These are phyloP conservation scores for Xylaria sp. DNA, from an alignment of 2,329 filamentous ascomycete genomes.

Conservation along the genomic window DNA sequence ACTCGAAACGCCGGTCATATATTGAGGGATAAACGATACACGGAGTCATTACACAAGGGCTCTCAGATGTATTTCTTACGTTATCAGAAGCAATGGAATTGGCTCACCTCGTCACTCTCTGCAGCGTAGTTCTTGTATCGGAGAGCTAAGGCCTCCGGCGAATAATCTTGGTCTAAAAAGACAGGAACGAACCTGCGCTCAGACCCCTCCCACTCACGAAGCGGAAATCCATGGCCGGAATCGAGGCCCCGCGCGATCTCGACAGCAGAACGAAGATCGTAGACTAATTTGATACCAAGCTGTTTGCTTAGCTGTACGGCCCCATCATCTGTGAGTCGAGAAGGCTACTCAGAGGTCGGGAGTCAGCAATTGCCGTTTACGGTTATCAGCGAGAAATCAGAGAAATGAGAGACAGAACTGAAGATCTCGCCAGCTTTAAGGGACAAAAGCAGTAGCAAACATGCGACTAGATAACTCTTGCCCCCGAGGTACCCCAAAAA, in stretches of 20 bases:
- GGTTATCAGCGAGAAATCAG: neutral
- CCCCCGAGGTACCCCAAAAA: neutral
- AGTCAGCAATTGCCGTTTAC: conserved; percentile 14
- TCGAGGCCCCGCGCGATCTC: conserved; percentile 64
- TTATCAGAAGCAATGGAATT: conserved; percentile 2
- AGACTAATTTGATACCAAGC: conserved; percentile 67
- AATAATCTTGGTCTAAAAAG: conserved; percentile 67
- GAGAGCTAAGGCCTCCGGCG: conserved; percentile 66
- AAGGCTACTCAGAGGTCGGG: conserved; percentile 54
- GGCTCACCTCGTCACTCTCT: conserved; percentile 43
- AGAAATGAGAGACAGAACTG: neutral
- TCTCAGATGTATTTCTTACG: neutral
- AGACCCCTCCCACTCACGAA: conserved; percentile 62
- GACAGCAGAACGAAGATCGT: conserved; percentile 49
- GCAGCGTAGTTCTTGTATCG: conserved; percentile 66
- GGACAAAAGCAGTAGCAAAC: neutral
- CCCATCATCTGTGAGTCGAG: conserved; percentile 65
- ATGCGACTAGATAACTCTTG: neutral
- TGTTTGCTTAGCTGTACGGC: conserved; percentile 59
- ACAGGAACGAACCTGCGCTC: conserved; percentile 68
- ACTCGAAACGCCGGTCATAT: neutral
- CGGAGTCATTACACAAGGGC: neutral
- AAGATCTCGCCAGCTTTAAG: neutral
- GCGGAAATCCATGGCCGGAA: conserved; percentile 48
- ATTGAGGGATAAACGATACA: neutral